phyloP scores from a whole-genome alignment of 208 protist genomes.

The Novymonas esmeraldas region DNA sequence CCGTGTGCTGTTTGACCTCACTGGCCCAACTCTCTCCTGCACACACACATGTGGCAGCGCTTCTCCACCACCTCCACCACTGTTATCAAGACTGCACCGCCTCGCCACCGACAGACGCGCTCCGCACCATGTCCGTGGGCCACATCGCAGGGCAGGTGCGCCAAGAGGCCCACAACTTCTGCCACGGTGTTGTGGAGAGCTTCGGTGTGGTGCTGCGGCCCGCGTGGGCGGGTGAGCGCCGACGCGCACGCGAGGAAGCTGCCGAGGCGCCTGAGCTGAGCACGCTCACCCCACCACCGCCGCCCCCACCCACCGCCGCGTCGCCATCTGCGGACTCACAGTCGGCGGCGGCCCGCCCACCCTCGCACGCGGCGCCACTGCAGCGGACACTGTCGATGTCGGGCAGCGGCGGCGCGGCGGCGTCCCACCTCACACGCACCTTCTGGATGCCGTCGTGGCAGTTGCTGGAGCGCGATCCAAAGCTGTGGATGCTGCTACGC shows the following conservation, averaged over 20 bases:
- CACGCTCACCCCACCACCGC: background rate
- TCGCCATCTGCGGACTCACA: background rate
- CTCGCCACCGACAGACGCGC: background rate
- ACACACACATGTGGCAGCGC: too few species aligned
- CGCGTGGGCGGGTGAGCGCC: background rate
- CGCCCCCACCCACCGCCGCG: background rate
- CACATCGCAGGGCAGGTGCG: conserved; percentile 3
- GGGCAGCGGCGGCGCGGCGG: background rate
- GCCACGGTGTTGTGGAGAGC: conserved; percentile 30
- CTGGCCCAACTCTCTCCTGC: too few species aligned
- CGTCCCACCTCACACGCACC: background rate
- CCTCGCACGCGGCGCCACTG: background rate
- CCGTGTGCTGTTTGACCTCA: too few species aligned
- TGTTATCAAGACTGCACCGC: too few species aligned
- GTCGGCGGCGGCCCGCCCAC: background rate
- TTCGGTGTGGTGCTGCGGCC: conserved; percentile 19
- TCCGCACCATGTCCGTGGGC: background rate
- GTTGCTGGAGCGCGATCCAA: conserved; percentile 34
- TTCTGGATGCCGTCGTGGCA: conserved; percentile 40
- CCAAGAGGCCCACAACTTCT: conserved; percentile 24
- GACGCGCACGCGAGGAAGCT: background rate
- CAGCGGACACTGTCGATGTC: background rate
- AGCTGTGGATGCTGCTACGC: conserved; percentile 49
- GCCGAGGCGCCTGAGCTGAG: background rate
- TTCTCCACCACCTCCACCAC: too few species aligned